Evolutionary conservation across 345 rosid genomes (phyloP).

Genomic region (Carallia pectinifolia): DNA sequence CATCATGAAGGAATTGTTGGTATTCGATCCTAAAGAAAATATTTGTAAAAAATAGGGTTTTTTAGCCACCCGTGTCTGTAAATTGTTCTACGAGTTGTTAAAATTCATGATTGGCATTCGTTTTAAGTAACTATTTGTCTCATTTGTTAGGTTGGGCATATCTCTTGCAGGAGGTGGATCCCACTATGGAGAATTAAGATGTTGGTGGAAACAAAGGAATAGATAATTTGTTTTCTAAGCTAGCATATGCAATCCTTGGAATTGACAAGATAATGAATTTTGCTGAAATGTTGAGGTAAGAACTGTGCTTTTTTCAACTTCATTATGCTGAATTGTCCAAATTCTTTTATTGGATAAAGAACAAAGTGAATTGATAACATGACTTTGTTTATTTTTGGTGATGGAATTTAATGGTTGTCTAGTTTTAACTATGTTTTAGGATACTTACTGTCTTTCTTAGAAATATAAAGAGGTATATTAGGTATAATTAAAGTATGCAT

Average conservation of each 20-base stretch:
- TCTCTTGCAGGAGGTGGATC: conserved; percentile 86
- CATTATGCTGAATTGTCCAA: not conserved
- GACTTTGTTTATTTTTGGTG: too few species aligned
- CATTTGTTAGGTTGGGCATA: not conserved
- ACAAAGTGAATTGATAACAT: too few species aligned
- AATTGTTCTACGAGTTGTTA: too few species aligned
- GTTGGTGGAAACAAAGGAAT: conserved; percentile 67
- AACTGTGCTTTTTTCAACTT: not conserved
- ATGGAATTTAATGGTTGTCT: not conserved
- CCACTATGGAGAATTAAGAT: conserved; percentile 84
- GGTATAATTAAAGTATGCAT: too few species aligned
- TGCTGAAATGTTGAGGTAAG: conserved; percentile 42
- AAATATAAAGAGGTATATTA: too few species aligned
- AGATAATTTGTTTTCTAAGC: conserved; percentile 85
- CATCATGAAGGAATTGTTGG: not conserved
- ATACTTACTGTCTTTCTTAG: too few species aligned
- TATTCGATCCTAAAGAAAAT: too few species aligned
- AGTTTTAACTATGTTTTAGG: too few species aligned
- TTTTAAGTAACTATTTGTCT: not conserved
- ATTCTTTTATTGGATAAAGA: too few species aligned
- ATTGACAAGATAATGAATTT: conserved; percentile 99
- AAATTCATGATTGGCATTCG: not conserved
- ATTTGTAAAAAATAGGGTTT: too few species aligned
- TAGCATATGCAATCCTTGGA: conserved; percentile 96
- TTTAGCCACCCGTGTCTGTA: too few species aligned